Percentiles rank a stretch among this genome's conserved stretches.
phyloP scores from a whole-genome alignment of 2,329 filamentous ascomycete genomes.

The Fusarium staphyleae region DNA sequence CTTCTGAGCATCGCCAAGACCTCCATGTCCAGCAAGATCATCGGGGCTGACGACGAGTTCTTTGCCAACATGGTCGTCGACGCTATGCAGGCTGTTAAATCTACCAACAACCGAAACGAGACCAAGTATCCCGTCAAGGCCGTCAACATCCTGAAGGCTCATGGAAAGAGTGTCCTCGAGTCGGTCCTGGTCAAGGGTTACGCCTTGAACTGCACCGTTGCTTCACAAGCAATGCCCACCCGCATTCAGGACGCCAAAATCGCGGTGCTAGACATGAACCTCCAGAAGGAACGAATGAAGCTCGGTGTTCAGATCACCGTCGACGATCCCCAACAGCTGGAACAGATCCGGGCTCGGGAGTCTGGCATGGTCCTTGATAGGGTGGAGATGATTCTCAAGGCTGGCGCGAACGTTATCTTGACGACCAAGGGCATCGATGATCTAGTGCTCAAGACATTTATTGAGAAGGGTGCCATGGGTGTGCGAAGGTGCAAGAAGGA shows the following conservation, averaged over 20 bases:
- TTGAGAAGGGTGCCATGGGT: conserved; percentile 95
- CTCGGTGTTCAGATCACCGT: conserved; percentile 97
- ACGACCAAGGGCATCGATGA: conserved; percentile 99
- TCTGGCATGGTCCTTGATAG: conserved; percentile 91
- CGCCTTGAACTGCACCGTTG: conserved; percentile 97
- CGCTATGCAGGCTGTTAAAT: conserved; percentile 91
- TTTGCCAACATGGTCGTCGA: conserved; percentile 98
- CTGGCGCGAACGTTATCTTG: conserved; percentile 93
- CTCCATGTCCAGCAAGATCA: conserved; percentile 99
- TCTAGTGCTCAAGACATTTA: conserved; percentile 89
- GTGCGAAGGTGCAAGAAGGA: conserved; percentile 98
- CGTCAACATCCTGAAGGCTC: conserved; percentile 97
- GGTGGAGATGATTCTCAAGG: conserved; percentile 97
- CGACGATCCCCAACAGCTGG: conserved; percentile 94
- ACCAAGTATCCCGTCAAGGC: conserved; percentile 98
- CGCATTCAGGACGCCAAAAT: conserved; percentile 94
- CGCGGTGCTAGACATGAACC: conserved; percentile 94
- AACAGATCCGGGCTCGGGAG: conserved; percentile 95
- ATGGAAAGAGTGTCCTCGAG: conserved; percentile 90
- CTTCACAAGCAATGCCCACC: conserved; percentile 97
- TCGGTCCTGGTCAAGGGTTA: conserved; percentile 95
- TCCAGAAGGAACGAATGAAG: conserved; percentile 99
- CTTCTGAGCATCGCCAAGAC: conserved; percentile 96
- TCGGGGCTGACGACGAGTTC: conserved; percentile 93
- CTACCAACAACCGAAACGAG: conserved; percentile 88